phyloP scores from a whole-genome alignment of 495 filamentous ascomycete species.

The Xylaria cubensis region DNA sequence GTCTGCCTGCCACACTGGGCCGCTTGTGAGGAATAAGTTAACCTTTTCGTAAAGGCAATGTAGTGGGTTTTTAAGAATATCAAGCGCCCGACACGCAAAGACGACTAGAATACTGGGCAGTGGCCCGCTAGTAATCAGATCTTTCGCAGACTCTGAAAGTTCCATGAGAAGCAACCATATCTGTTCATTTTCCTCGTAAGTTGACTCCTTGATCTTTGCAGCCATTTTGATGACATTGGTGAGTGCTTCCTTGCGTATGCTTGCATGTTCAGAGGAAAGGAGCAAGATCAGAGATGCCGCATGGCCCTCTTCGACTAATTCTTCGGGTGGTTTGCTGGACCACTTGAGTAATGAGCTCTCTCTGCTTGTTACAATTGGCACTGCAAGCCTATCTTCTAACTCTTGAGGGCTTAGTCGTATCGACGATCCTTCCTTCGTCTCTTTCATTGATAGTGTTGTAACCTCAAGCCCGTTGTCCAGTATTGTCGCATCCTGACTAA shows the following conservation, averaged over 20 bases:
- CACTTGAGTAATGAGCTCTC: conserved; percentile 70
- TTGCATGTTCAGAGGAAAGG: conserved; percentile 73
- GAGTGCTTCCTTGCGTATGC: conserved; percentile 79
- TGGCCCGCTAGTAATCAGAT: conserved; percentile 59
- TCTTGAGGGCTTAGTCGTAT: conserved; percentile 31
- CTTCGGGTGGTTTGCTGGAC: conserved; percentile 74
- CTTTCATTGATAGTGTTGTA: not conserved
- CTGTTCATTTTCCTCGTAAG: conserved; percentile 77
- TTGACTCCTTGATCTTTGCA: conserved; percentile 69
- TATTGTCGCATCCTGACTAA: not conserved
- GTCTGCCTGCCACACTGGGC: conserved; percentile 74
- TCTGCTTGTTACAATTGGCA: conserved; percentile 47
- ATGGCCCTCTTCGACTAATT: conserved; percentile 75
- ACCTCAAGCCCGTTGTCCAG: conserved; percentile 6
- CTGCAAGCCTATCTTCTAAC: conserved; percentile 44
- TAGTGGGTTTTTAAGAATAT: conserved; percentile 74
- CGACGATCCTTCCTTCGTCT: conserved; percentile 2
- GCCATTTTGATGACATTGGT: conserved; percentile 69
- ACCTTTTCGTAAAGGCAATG: conserved; percentile 86
- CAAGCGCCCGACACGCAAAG: conserved; percentile 73
- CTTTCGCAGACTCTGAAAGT: conserved; percentile 72
- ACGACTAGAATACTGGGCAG: conserved; percentile 75
- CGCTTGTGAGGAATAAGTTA: conserved; percentile 80
- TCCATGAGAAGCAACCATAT: conserved; percentile 78
- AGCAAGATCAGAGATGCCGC: conserved; percentile 72